Conservation (phyloP, 495 filamentous ascomycete species). For the Amniculicola lignicola region DNA sequence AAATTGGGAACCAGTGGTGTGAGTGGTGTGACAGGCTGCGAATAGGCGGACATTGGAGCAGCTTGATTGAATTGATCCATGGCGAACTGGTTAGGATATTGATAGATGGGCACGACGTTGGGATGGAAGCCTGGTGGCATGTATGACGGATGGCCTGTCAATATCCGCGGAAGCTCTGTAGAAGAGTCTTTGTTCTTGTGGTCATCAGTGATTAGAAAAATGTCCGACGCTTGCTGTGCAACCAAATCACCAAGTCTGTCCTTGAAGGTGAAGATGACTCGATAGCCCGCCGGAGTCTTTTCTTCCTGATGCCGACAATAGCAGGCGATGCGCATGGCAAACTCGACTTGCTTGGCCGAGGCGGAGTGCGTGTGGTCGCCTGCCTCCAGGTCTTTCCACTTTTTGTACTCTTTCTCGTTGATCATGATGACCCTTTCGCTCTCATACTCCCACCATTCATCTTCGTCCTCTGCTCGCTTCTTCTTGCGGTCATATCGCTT, state of each 20-base stretch:
- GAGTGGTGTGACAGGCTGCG: constrained; percentile 19
- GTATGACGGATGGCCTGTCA: constrained; percentile 8
- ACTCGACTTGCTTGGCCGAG: constrained; percentile 18
- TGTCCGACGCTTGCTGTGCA: constrained; percentile 15
- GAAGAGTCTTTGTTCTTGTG: constrained; percentile 27
- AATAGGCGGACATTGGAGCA: background rate
- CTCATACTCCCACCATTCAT: constrained; percentile 17
- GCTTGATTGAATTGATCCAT: background rate
- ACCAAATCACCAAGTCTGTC: constrained; percentile 9
- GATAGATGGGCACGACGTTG: constrained; percentile 9
- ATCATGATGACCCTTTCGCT: constrained; percentile 26
- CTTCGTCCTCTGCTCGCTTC: constrained; percentile 21
- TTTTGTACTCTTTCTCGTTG: constrained; percentile 30
- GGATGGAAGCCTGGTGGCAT: constrained; percentile 1
- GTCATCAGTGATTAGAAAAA: constrained; percentile 23
- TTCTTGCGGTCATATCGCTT: constrained; percentile 27
- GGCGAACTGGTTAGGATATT: background rate
- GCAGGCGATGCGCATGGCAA: constrained; percentile 28
- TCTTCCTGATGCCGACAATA: constrained; percentile 29
- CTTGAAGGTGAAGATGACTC: constrained; percentile 27
- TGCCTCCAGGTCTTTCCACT: constrained; percentile 17
- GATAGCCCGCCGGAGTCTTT: constrained; percentile 24
- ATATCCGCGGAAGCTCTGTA: constrained; percentile 1
- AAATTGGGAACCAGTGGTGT: constrained; percentile 16
- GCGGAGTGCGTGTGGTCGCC: constrained; percentile 5